Evolutionary conservation across 805 yeast genomes (phyloP), one percentile per base, ranked within the genome.

Genomic region (Wickerhamomyces tratensis): DNA sequence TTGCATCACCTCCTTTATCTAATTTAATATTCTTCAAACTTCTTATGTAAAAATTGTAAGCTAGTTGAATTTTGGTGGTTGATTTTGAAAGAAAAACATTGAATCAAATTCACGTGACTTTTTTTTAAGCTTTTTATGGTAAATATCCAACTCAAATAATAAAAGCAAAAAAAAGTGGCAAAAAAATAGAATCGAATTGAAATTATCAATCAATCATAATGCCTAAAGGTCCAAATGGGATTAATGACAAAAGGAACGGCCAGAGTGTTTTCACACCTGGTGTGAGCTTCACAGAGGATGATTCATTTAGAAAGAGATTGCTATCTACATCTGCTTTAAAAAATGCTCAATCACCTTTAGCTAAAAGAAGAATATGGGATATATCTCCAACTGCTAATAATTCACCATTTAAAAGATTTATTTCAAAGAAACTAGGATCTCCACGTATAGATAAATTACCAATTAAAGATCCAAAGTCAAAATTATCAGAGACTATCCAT

Each of bases 361-460:
- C 44, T 4, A 46, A 44, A 9, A 49, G 49, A 40, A 44, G 51
- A 38, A 46, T 53, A 12, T 54, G 60, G 59, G 51, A 54, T 35
- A 31, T 54, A 3, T 43, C 50, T 3, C 25, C 50, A 8, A 41
- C 35, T 25, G 9, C 50, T 10, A 41, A 3, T 50, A 37, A 29
- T 10, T 43, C 60, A 1, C 58, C 60, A 3, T 54, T 56, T 40
- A 49, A 57, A 49, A 43, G 56, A 13, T 43, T 54, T 15, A 38
- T 12, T 10, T 25, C 31, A 2, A 27, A 25, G 11, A 10, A 38
- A n/a, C 26, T 9, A 25, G 33, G 25, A 15, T 14, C 31, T 25
- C 35, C 41, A 14, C 15, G 12, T 9, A 11, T n/a, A 20, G 25
- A 10, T 30, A 34, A 25, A 34, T 10, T 13, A 39, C 13, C 15